Base-by-base conservation (phyloP, 2,329 filamentous ascomycete genomes). In the Blastomyces gilchristii region DNA sequence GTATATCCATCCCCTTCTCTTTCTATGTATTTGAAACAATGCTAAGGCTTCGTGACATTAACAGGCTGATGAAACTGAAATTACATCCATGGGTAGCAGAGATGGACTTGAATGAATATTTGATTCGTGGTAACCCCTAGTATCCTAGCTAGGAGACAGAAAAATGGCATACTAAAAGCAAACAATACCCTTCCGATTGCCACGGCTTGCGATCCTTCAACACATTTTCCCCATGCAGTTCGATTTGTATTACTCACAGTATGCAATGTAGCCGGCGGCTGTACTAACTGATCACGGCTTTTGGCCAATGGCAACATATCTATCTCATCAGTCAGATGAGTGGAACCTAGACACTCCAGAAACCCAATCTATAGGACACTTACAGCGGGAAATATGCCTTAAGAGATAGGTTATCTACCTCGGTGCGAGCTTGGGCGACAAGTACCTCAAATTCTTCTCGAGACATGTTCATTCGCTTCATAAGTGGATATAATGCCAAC, bases 371-470 rank as follows among this genome's bases (percentile, higher is more conserved):
- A 6, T 34, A 11, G 14, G n/a, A 25, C 31, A 73, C 77, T 65
- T 68, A 79, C 77, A 79, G 65, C 43, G 77, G 77, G 63, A 79
- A 77, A 67, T 79, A 79, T 64, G 77, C 73, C 63, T 78, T 79
- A 50, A 79, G 59, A 18, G 67, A 69, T 43, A 64, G 69, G 50
- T 75, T 71, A 45, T 69, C 69, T 37, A 74, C 76, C 64, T 79
- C 77, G 60, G 69, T 65, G 52, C 72, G 71, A 41, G 77, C 77
- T 59, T 71, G 69, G 5, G 70, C 66, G 50, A 78, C 71, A 64
- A 79, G 66, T 8, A 66, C 65, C 52, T 74, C 68, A 60, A 79
- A 75, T 34, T 74, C 73, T 31, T 75, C 67, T 50, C 71, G 65
- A 25, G 74, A 68, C 76, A 81, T 79, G 49, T 71, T 69, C 62